Percentiles rank a stretch among this genome's conserved stretches.
These are phyloP conservation scores for Lachancea sp. DNA, from an alignment of 805 yeast species.

Conservation along the genomic window DNA sequence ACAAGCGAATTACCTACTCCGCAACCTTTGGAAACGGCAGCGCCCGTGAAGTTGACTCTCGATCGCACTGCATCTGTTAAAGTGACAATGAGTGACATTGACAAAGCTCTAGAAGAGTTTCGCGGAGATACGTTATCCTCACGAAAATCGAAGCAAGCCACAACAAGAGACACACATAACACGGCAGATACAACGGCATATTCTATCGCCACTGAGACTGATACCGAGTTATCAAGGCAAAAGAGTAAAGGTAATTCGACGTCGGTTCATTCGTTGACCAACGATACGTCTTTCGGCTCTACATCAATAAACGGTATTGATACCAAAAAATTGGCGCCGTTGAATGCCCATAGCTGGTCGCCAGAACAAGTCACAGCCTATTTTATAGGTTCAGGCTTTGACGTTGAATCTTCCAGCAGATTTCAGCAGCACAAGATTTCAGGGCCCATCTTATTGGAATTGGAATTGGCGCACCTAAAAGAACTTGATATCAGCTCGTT, in stretches of 20 bases:
- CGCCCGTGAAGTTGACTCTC: conserved; percentile 11
- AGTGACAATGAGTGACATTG: conserved; percentile 63
- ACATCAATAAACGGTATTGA: conserved; percentile 18
- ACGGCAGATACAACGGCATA: conserved; percentile 6
- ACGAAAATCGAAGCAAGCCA: neutral
- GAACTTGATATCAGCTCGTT: conserved; percentile 88
- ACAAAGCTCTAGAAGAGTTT: conserved; percentile 62
- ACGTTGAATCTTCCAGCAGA: conserved; percentile 63
- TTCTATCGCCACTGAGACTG: neutral
- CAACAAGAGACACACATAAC: neutral
- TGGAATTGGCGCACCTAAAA: conserved; percentile 79
- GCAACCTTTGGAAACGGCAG: conserved; percentile 24
- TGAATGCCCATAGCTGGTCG: conserved; percentile 60
- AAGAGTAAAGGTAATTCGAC: conserved; percentile 3
- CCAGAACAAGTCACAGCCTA: conserved; percentile 81
- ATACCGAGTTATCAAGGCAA: conserved; percentile 14
- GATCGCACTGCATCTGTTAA: conserved; percentile 39
- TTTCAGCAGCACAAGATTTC: conserved; percentile 85
- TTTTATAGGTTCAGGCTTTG: conserved; percentile 69
- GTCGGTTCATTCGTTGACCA: conserved; percentile 15
- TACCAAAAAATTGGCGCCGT: conserved; percentile 39
- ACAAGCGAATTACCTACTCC: conserved; percentile 26
- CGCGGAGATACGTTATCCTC: conserved; percentile 29
- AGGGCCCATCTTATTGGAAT: conserved; percentile 76
- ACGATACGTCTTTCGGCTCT: conserved; percentile 13